These are phyloP conservation scores for Syzygium oleosum DNA, from an alignment of 345 rosid species.

Conservation along the genomic window DNA sequence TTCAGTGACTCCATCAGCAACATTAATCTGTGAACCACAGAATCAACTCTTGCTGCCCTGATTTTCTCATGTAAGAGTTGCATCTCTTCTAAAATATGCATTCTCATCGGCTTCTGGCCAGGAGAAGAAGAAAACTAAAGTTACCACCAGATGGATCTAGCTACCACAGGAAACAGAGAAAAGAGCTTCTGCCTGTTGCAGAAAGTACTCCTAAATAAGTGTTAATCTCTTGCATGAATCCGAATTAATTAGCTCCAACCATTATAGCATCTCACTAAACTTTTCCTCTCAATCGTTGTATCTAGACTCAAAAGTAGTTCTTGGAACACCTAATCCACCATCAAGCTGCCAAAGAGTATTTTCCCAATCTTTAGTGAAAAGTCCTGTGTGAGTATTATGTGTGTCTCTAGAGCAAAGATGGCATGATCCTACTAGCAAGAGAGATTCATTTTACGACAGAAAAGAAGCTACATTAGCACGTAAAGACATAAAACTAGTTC, in stretches of 20 bases:
- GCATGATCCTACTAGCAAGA: not conserved
- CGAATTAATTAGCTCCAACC: not conserved
- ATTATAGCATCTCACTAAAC: constrained; percentile 14
- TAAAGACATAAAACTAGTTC: not conserved
- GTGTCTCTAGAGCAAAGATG: not conserved
- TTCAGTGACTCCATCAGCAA: constrained; percentile 32
- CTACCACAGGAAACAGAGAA: not conserved
- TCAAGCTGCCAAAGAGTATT: constrained; percentile 1
- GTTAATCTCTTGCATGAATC: not conserved
- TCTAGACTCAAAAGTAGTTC: constrained; percentile 25
- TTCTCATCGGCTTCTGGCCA: constrained; percentile 34
- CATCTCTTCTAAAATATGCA: constrained; percentile 19
- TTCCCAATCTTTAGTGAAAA: not conserved
- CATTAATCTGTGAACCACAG: constrained; percentile 28
- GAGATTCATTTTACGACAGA: not conserved
- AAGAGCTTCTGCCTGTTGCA: not conserved
- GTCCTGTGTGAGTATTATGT: not conserved
- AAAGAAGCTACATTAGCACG: not conserved
- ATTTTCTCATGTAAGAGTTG: constrained; percentile 31
- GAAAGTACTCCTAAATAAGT: not conserved
- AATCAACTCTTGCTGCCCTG: constrained; percentile 16
- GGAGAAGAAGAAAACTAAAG: not conserved
- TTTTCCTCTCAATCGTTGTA: constrained; percentile 17
- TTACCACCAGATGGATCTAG: not conserved
- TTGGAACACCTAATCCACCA: constrained; percentile 16